phyloP scores from a whole-genome alignment of 176 grass and related monocot species.

The Carex scoparia region DNA sequence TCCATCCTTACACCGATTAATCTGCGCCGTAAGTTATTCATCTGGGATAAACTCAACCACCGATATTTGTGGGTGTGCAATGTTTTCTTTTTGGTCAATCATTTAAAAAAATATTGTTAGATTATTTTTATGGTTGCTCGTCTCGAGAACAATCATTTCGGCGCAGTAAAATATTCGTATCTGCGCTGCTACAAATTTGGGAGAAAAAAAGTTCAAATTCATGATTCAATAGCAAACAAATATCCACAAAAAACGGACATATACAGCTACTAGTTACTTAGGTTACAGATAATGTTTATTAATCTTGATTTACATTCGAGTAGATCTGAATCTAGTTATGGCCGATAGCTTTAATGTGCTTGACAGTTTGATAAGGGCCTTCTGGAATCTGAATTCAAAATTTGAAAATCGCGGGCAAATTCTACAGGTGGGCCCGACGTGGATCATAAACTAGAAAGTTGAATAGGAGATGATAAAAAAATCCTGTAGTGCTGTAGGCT shows the following conservation, averaged over 20 bases:
- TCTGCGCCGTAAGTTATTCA: not conserved
- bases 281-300: not conserved
- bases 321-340: not conserved
- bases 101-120: not conserved
- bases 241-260: not conserved
- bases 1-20: not conserved
- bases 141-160: not conserved
- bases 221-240: not conserved
- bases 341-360: not conserved
- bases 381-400: not conserved
- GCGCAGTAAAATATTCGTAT: not conserved
- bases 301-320: not conserved
- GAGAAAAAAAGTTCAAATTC: not conserved
- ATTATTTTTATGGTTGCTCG: not conserved
- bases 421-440: not conserved
- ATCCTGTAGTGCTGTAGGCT: too few species aligned
- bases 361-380: not conserved
- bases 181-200: too few species aligned
- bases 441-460: not conserved
- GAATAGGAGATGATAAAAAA: not conserved
- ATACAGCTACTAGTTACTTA: not conserved
- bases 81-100: not conserved
- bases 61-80: not conserved
- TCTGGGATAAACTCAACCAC: not conserved
- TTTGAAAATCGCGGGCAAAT: constrained; percentile 4